Evolutionary conservation across 2,329 filamentous ascomycete species (phyloP).

Genomic region (Hymenoscyphus salicellus): DNA sequence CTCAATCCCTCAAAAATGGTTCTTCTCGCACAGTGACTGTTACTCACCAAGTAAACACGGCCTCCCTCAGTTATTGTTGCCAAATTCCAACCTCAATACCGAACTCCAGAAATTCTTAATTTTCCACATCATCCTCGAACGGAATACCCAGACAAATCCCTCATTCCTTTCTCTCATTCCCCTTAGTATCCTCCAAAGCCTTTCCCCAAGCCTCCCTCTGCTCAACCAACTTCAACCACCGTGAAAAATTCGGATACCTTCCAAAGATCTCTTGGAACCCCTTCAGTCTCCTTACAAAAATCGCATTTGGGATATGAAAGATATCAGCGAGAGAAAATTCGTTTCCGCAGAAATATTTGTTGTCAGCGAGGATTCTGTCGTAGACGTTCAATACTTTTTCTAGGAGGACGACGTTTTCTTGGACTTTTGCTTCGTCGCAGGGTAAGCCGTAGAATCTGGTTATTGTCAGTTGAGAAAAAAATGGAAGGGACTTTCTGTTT

Average conservation of each 20-base stretch:
- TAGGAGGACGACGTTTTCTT: constrained; percentile 13
- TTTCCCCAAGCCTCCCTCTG: constrained; percentile 27
- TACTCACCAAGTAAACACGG: too few species aligned
- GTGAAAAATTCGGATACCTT: constrained; percentile 24
- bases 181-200: background rate
- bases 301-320: constrained; percentile 30
- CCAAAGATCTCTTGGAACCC: constrained; percentile 21
- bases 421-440: constrained; percentile 20
- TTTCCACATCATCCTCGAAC: too few species aligned
- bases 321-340: constrained; percentile 32
- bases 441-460: constrained; percentile 13
- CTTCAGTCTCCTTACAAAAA: constrained; percentile 15
- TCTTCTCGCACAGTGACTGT: too few species aligned
- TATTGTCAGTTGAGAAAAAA: background rate
- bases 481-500: background rate
- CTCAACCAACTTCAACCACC: constrained; percentile 25
- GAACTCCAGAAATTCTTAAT: too few species aligned
- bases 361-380: constrained; percentile 29
- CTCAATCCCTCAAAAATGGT: too few species aligned
- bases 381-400: constrained; percentile 27
- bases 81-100: too few species aligned
- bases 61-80: too few species aligned
- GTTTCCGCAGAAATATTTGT: constrained; percentile 31
- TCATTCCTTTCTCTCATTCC: background rate
- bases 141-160: too few species aligned